Conservation (phyloP, 2,329 filamentous ascomycete genomes). For the Arachnopeziza araneosa region DNA sequence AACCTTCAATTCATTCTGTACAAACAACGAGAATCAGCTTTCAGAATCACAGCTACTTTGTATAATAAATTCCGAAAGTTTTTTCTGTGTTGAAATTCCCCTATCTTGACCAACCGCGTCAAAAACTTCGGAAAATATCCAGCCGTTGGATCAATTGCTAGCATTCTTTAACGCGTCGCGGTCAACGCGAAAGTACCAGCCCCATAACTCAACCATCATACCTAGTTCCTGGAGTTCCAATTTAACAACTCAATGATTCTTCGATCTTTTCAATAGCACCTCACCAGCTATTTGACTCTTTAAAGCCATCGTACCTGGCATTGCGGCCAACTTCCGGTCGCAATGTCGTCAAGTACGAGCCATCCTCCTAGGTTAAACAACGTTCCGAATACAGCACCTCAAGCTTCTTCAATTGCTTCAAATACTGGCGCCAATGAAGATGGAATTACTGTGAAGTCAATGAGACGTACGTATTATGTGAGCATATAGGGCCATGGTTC, state of each 20-base stretch:
- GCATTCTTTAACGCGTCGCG: not conserved
- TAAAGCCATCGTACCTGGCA: not conserved
- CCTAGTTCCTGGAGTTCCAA: not conserved
- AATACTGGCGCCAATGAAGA: slow-evolving; percentile 33
- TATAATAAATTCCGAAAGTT: not conserved
- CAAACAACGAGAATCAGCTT: not conserved
- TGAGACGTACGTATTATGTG: slow-evolving; percentile 51
- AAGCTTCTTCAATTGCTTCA: slow-evolving; percentile 13
- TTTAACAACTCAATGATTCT: slow-evolving; percentile 17
- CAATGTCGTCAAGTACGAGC: slow-evolving; percentile 27
- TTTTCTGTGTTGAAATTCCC: not conserved
- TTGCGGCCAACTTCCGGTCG: slow-evolving; percentile 17
- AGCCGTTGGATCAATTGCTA: not conserved
- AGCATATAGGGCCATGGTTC: not conserved
- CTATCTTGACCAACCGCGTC: not conserved
- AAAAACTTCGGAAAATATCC: not conserved
- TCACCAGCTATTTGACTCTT: slow-evolving; percentile 1
- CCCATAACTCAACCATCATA: not conserved
- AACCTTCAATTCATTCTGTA: not conserved
- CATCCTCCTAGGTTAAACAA: slow-evolving; percentile 10
- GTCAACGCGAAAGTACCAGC: not conserved
- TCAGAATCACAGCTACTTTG: not conserved
- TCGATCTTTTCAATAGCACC: slow-evolving; percentile 12
- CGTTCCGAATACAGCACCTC: slow-evolving; percentile 6
- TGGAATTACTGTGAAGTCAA: slow-evolving; percentile 45